Base-by-base conservation (phyloP, 331 rosid species). In the Cydonia oblonga region DNA sequence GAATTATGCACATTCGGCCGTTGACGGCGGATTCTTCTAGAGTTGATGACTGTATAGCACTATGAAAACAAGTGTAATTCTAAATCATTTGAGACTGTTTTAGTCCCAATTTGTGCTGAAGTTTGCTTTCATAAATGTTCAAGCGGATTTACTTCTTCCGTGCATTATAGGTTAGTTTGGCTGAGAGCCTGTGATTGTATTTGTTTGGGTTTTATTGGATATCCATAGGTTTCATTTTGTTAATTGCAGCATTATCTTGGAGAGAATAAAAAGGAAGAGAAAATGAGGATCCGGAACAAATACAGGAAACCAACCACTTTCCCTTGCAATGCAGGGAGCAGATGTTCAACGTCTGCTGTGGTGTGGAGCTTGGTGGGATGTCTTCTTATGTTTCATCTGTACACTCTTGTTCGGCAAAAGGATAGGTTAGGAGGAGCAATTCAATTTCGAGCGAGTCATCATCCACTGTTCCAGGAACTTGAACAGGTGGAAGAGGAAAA, bases 281-380 rank as follows among this genome's bases (percentile, higher is more conserved):
- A 87, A 87, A 90, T 91, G 96, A 88, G 87, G 93, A 87, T 77
- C 85, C 86, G 78, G 89, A 91, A 83, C 89, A 95, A 84, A 86
- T 83, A 78, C 86, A 79, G 89, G 90, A 95, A 89, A 90, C 80
- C 96, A 75, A 85, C 90, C 64, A 73, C 71, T 84, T 87, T 90
- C 72, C 81, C 67, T 81, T 90, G 96, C 86, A 79, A 80, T 88
- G 92, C 90, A 79, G 92, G 96, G 86, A 79, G 85, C 80, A 91
- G 90, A 87, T 88, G 83, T 78, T 87, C 88, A 30, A 78, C 20
- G 19, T 78, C 80, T 76, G 85, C 76, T 77, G 79, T 73, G 24
- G 70, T 88, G 24, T 84, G 96, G 87, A 84, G 99, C 87, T 90
- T 91, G 79, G 76, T 91, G 54, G 99, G 96, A 44, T 95, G 86